Conservation (phyloP, 106 monocot genomes). For the Dioscorea zingiberensis region DNA sequence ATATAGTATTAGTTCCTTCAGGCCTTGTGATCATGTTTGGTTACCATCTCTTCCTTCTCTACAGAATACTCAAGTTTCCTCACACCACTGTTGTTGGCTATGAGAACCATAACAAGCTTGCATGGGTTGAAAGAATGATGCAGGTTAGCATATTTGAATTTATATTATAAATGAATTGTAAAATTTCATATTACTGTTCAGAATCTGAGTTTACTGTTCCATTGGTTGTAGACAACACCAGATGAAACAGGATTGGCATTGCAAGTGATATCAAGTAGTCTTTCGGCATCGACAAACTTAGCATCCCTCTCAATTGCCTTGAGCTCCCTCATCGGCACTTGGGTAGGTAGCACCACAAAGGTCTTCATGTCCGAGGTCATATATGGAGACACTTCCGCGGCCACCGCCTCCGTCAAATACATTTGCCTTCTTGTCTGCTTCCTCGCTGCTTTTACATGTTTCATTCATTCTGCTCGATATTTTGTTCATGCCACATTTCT, state of each 20-base stretch:
- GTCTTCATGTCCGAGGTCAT: constrained; percentile 41
- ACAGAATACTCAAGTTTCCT: constrained; percentile 53
- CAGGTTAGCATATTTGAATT: constrained; percentile 45
- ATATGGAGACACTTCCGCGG: constrained; percentile 46
- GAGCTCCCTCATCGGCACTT: constrained; percentile 71
- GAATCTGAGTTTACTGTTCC: no score
- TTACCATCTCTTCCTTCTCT: constrained; percentile 78
- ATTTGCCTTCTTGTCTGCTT: constrained; percentile 64
- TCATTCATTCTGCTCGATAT: constrained; percentile 68
- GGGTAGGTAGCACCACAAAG: constrained; percentile 49
- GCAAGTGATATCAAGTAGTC: constrained; percentile 48
- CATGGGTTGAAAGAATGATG: constrained; percentile 75
- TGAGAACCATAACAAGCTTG: constrained; percentile 84
- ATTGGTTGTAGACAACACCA: constrained; percentile 18
- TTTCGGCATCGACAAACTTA: constrained; percentile 47
- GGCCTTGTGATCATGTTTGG: constrained; percentile 63
- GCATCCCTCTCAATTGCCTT: constrained; percentile 68
- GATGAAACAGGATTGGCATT: constrained; percentile 36
- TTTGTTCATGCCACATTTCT: constrained; percentile 75
- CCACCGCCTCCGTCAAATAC: constrained; percentile 60
- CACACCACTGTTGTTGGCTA: constrained; percentile 67
- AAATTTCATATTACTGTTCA: no score
- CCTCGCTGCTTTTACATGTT: constrained; percentile 57
- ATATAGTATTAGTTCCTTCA: constrained; percentile 62
- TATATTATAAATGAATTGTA: no score